Base-by-base conservation (phyloP, 2,329 filamentous ascomycete species). In the Penicillium frequentans region DNA sequence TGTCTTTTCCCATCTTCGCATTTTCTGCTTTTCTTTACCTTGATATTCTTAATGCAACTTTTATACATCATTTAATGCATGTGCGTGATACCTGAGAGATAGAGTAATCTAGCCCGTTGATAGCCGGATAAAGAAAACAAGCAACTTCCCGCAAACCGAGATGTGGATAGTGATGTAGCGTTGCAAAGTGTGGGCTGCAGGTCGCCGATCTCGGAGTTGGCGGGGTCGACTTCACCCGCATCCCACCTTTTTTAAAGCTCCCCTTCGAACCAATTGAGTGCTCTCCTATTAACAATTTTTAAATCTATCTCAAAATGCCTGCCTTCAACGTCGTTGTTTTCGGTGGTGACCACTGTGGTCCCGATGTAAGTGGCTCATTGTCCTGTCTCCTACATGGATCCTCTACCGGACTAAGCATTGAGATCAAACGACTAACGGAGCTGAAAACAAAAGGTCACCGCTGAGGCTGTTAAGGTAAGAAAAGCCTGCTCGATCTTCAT, bases 321-420 rank as follows among this genome's bases (percentile, higher is more conserved):
- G 81, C 84, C 50, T 87, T 86, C 73, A 91, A 91, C 64, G 89
- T 93, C 73, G 90, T 93, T 60, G 89, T 93, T 57, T 90, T 93
- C 74, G 89, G 77, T 52, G 90, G 90, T 70, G 91, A 96, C 80
- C 90, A 95, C 77, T 91, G 88, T 70, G 90, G 91, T 74, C 91
- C 91, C 1, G 90, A 96, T 86, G 90, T 91, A 76, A 68, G 84
- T 70, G 61, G 19, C 21, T 29, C 23, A 7, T 8, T 31, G 4
- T 23, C 44, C 8, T 42, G 37, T 10, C 26, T 39, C 24, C 49
- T 19, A 35, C 26, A 45, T 33, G 29, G 43, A 33, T 49, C 19
- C 24, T 26, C 39, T 31, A 31, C 29, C 37, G 52, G 52, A 14
- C 31, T 13, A 51, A 39, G 26, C 46, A 51, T 47, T 56, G 59